These are phyloP conservation scores for Fomitiporia mediterranea DNA, from an alignment of 1,284 basidiomycete genomes.

Conservation along the genomic window DNA sequence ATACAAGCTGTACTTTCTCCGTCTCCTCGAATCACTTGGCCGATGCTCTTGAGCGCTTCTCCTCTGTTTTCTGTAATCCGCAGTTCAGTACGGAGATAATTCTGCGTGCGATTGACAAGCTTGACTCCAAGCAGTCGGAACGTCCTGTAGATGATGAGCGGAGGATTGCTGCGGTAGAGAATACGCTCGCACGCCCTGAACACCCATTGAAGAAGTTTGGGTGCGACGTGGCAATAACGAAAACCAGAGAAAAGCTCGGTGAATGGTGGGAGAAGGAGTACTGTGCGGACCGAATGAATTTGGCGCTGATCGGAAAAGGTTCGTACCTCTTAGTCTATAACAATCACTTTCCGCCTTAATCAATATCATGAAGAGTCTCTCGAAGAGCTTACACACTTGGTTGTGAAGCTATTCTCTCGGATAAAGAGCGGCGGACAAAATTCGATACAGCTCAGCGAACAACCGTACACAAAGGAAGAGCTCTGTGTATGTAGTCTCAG, in stretches of 20 bases:
- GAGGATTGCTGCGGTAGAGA: conserved; percentile 96
- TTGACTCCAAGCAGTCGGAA: conserved; percentile 98
- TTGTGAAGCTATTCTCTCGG: conserved; percentile 72
- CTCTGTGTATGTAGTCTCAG: conserved; percentile 75
- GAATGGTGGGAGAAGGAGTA: conserved; percentile 96
- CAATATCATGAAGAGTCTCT: conserved; percentile 59
- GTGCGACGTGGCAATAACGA: conserved; percentile 54
- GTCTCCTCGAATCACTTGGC: conserved; percentile 78
- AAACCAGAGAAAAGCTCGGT: conserved; percentile 86
- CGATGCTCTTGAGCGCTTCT: conserved; percentile 87
- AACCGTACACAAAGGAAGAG: conserved; percentile 71
- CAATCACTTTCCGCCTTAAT: background rate
- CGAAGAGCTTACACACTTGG: conserved; percentile 70
- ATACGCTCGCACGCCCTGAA: conserved; percentile 73
- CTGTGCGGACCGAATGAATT: conserved; percentile 89
- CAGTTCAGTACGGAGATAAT: conserved; percentile 93
- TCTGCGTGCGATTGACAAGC: conserved; percentile 91
- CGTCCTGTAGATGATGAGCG: conserved; percentile 93
- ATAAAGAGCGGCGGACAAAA: conserved; percentile 69
- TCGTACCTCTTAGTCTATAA: conserved; percentile 24
- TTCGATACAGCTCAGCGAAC: conserved; percentile 62
- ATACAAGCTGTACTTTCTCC: conserved; percentile 94
- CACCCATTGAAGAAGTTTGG: conserved; percentile 95
- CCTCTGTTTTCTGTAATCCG: conserved; percentile 92
- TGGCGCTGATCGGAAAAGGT: conserved; percentile 92